Base-by-base conservation (phyloP, 148 eudicot species). In the Camellia granthamiana region DNA sequence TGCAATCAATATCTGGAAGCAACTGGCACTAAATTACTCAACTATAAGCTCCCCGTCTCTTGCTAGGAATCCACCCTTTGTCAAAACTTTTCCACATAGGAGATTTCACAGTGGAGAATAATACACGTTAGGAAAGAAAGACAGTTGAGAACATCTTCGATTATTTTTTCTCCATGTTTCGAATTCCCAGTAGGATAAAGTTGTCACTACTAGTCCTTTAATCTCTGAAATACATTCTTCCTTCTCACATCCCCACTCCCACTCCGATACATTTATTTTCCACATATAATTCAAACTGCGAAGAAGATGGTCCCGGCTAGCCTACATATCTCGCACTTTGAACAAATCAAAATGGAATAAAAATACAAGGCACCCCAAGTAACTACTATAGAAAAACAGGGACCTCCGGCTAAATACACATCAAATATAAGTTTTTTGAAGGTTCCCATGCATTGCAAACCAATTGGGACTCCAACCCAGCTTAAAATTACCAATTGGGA, bases 391-490 rank as follows among this genome's bases (percentile, higher is more conserved):
- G 46, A 51, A 49, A n/a, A 46, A 70, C 47, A 41, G 19, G 51
- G 49, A 42, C 11, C 16, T 19, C 51, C 72, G 12, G 19, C 43
- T 3, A 2, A 68, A 13, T 15, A 14, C 18, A 14, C 41, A 18
- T 43, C 43, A 19, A 23, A 13, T 4, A 66, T 38, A 4, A 61
- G 19, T 43, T 5, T 21, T 69, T 44, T 69, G 52, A 44, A 69
- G 73, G 41, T 51, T 51, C 75, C 42, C 58, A 10, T 16, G 55
- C 74, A 70, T 70, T 70, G 74, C 30, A 70, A 70, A 21, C 54
- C 4, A 1, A 46, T 7, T 7, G n/a, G 5, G 42, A 72, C 9
- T 49, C 42, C 58, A 72, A 19, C 54, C 4, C 75, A 5, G 56
- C 56, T 2, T 46, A 43, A 70, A 65, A 49, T 49, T 7, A 49